Evolutionary conservation across 192 early-diverging fungal genomes (phyloP).

Genomic region (Coemansia javaensis): DNA sequence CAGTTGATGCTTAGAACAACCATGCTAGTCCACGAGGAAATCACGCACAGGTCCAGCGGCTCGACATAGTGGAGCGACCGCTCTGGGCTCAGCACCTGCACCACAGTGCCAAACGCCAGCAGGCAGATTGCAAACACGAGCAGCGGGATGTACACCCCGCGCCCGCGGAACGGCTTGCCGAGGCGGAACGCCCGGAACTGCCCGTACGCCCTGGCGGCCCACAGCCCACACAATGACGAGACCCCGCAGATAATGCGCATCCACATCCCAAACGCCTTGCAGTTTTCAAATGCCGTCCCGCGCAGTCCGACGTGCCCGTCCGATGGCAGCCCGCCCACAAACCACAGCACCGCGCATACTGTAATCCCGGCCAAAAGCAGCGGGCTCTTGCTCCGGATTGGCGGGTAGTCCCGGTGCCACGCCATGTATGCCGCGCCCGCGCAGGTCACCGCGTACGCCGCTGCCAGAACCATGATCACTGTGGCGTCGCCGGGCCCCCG

Average conservation of each 20-base stretch:
- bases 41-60: no score
- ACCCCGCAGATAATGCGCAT: conserved; percentile 43
- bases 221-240: conserved; percentile 4
- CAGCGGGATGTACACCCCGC: no score
- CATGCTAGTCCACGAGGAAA: no score
- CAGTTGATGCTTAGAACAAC: not conserved
- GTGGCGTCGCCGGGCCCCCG: conserved; percentile 7
- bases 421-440: conserved; percentile 16
- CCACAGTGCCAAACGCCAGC: no score
- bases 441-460: conserved; percentile 17
- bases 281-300: conserved; percentile 15
- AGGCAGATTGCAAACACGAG: no score
- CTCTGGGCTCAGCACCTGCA: no score
- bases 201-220: not conserved
- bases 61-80: no score
- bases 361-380: conserved; percentile 19
- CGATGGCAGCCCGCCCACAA: conserved; percentile 40
- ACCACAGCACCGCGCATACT: conserved; percentile 22
- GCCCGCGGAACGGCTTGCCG: no score
- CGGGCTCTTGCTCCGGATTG: conserved; percentile 29
- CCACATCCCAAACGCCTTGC: conserved; percentile 41
- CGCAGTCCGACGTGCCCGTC: conserved; percentile 38
- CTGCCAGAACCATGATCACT: not conserved
- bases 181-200: no score
- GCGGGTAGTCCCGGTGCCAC: conserved; percentile 33